Evolutionary conservation across 2,329 filamentous ascomycete genomes (phyloP).

Genomic region (Didymosphaeria variabile): DNA sequence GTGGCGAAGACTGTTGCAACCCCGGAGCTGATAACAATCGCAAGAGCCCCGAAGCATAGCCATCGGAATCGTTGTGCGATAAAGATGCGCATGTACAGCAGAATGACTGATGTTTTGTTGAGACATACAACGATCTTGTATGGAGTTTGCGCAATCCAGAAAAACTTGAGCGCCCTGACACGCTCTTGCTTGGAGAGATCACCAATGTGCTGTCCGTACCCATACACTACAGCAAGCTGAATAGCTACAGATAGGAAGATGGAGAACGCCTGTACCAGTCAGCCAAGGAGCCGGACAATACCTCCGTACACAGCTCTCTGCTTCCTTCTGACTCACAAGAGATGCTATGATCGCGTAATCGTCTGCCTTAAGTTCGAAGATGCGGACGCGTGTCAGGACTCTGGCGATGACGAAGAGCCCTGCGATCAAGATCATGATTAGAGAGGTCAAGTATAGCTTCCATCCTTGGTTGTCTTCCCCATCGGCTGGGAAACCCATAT

Average conservation of each 20-base stretch:
- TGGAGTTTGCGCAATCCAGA: slow-evolving; percentile 15
- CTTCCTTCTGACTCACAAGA: slow-evolving; percentile 1
- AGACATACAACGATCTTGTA: slow-evolving; percentile 16
- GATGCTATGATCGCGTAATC: slow-evolving; percentile 16
- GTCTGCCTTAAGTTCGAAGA: slow-evolving; percentile 2
- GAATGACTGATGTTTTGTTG: slow-evolving; percentile 16
- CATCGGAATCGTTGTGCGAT: slow-evolving; percentile 7
- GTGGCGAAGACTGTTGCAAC: slow-evolving; percentile 16
- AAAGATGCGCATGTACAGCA: slow-evolving; percentile 18
- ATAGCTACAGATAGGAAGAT: slow-evolving; percentile 14
- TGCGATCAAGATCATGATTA: slow-evolving; percentile 15
- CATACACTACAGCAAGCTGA: slow-evolving; percentile 14
- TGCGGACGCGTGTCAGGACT: slow-evolving; percentile 8
- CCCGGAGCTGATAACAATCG: slow-evolving; percentile 14
- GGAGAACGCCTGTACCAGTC: background rate
- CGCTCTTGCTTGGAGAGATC: slow-evolving; percentile 6
- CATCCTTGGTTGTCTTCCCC: slow-evolving; percentile 10
- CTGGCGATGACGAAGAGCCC: slow-evolving; percentile 12
- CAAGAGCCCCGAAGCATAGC: slow-evolving; percentile 10
- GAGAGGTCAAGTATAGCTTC: slow-evolving; percentile 16
- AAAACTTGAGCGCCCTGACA: slow-evolving; percentile 6
- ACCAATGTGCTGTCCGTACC: slow-evolving; percentile 13
- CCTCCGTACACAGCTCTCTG: background rate
- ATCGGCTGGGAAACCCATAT: slow-evolving; percentile 12
- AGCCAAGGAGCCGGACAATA: background rate